These are phyloP conservation scores for Phytopythium kandeliae DNA, from an alignment of 352 stramenopile species.

Conservation along the genomic window DNA sequence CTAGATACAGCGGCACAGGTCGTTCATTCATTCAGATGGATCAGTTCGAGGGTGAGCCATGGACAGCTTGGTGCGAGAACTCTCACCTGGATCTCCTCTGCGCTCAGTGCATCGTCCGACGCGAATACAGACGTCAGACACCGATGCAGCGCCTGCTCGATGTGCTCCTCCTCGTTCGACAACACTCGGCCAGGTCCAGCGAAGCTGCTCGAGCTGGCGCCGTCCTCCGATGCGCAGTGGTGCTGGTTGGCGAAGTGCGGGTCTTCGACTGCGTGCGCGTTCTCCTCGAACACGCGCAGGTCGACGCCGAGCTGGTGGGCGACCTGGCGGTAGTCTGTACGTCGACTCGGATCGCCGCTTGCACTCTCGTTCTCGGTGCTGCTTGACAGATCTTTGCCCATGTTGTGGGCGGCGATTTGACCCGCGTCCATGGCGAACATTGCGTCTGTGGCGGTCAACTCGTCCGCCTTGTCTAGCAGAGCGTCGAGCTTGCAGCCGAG, in stretches of 20 bases:
- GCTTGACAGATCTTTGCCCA: not conserved
- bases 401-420: constrained; percentile 11
- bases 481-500: constrained; percentile 29
- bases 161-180: constrained; percentile 68
- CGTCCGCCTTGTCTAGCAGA: constrained; percentile 17
- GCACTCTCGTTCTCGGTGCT: not conserved
- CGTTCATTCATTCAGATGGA: no score
- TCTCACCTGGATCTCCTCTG: constrained; percentile 50
- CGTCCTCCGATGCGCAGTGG: constrained; percentile 17
- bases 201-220: constrained; percentile 10
- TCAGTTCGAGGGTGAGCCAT: constrained; percentile 2
- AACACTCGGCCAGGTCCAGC: constrained; percentile 22
- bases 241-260: constrained; percentile 42
- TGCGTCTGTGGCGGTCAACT: constrained; percentile 4
- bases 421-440: constrained; percentile 21
- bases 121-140: constrained; percentile 79
- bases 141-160: constrained; percentile 79
- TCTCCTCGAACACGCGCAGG: constrained; percentile 23
- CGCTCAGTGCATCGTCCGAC: constrained; percentile 56
- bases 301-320: constrained; percentile 32
- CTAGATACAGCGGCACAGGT: constrained; percentile 18
- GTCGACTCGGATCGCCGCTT: constrained; percentile 9
- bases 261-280: constrained; percentile 30
- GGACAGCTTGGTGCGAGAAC: not conserved
- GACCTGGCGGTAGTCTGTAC: constrained; percentile 8